Base-by-base conservation (phyloP, 495 filamentous ascomycete genomes). In the Lasiosphaeria hispida region DNA sequence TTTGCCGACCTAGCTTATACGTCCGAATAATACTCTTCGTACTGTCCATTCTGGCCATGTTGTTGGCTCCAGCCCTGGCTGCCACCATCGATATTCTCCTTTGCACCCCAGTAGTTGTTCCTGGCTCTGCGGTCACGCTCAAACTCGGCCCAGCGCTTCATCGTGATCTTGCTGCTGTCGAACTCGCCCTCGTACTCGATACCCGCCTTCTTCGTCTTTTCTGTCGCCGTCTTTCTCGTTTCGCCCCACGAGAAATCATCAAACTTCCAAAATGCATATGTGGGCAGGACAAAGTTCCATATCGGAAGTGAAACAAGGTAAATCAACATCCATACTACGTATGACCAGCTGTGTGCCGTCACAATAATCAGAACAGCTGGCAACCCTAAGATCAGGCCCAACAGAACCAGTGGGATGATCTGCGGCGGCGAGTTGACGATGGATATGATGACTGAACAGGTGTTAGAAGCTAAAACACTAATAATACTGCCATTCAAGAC, bases 211-310 rank as follows among this genome's bases (percentile, higher is more conserved):
- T 91, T 90, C 9, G 81, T 85, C 77, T 90, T 91, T 66, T 95
- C 95, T 2, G 91, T 92, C 1, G 86, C 91, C 10, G 93, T 96
- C 83, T 97, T 95, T 30, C 95, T 85, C 30, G 95, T 99, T 63
- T 99, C 95, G 60, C 95, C 95, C 94, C 95, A 99, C 67, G 89
- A 94, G 79, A 99, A 99, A 74, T 99, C 95, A 67, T 99, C 95
- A 70, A 99, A 99, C 71, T 99, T 97, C 95, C 95, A 99, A 78
- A 91, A 99, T 6, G 95, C 89, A 66, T 99, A 99, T 13, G 82
- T 83, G 0, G 95, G 95, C 3, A 99, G 87, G 13, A 99, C 80
- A 62, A 97, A 95, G 72, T 99, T 99, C 95, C 95, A 99, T 55
- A 99, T 83, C 0, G 95, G 95, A 0, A 99, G 85, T 0, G 94